These are phyloP conservation scores for Rosa chinensis DNA, from an alignment of 306 rosid species.

Conservation along the genomic window DNA sequence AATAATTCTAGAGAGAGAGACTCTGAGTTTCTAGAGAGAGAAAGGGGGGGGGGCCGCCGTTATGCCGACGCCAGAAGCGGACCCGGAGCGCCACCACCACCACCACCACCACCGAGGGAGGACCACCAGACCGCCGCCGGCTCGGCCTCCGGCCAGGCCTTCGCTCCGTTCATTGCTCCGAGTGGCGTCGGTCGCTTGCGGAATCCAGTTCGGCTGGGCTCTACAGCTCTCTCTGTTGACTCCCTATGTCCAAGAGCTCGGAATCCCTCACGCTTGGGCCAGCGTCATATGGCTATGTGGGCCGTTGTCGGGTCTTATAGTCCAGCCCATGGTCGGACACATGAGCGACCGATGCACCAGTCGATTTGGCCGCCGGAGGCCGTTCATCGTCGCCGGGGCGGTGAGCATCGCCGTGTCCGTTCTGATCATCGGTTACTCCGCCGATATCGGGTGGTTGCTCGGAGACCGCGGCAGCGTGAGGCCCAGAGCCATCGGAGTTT, in stretches of 20 bases:
- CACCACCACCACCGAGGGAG: conserved; percentile 29
- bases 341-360: conserved; percentile 75
- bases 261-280: conserved; percentile 92
- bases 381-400: conserved; percentile 73
- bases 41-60: neutral
- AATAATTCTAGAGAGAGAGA: neutral
- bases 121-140: conserved; percentile 25
- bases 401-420: conserved; percentile 48
- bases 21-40: neutral
- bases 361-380: conserved; percentile 86
- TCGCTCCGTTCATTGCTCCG: conserved; percentile 53
- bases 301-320: conserved; percentile 76
- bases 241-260: conserved; percentile 94
- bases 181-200: conserved; percentile 82
- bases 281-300: conserved; percentile 93
- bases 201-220: conserved; percentile 99
- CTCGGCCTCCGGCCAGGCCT: conserved; percentile 38
- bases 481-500: conserved; percentile 58
- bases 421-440: conserved; percentile 69
- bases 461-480: conserved; percentile 55
- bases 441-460: conserved; percentile 75
- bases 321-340: conserved; percentile 89
- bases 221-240: conserved; percentile 84
- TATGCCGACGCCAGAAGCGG: conserved; percentile 56
- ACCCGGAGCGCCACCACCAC: conserved; percentile 20